Conservation (phyloP, 1,284 basidiomycete species). For the Sanghuangporus weigelae region DNA sequence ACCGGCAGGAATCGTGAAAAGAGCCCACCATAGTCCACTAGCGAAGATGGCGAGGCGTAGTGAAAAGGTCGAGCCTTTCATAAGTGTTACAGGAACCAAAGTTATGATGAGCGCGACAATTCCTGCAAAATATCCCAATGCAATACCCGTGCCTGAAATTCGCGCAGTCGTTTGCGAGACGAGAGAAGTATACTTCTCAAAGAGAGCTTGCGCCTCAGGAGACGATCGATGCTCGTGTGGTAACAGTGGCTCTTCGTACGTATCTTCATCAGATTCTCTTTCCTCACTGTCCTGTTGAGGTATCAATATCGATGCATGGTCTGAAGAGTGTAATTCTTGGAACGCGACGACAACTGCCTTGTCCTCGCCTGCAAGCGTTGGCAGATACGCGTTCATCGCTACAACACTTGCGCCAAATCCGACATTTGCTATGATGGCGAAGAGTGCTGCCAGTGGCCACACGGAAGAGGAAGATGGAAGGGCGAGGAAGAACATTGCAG, state of each 20-base stretch:
- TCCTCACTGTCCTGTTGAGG: conserved; percentile 14
- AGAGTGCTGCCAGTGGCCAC: conserved; percentile 59
- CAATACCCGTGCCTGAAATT: conserved; percentile 79
- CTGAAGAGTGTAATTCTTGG: conserved; percentile 28
- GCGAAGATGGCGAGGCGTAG: conserved; percentile 75
- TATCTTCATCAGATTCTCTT: conserved; percentile 19
- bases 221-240: conserved; percentile 14
- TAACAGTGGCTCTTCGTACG: conserved; percentile 18
- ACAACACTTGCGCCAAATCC: conserved; percentile 81
- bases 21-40: conserved; percentile 81
- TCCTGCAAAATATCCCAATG: conserved; percentile 76
- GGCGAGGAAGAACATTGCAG: conserved; percentile 66
- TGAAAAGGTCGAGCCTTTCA: conserved; percentile 67
- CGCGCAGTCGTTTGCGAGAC: conserved; percentile 70
- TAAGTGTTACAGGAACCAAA: conserved; percentile 62
- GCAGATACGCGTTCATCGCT: conserved; percentile 87
- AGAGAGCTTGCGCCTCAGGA: conserved; percentile 8
- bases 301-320: conserved; percentile 6
- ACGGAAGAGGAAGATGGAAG: conserved; percentile 62
- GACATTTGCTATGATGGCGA: conserved; percentile 74
- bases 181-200: conserved; percentile 39
- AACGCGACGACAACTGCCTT: conserved; percentile 51
- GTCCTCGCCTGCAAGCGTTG: conserved; percentile 63
- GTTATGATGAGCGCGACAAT: conserved; percentile 67
- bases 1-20: conserved; percentile 72